Percentiles rank a stretch among this genome's conserved stretches.
These are phyloP conservation scores for Daedaleopsis nitida DNA, from an alignment of 768 basidiomycete genomes.

Conservation along the genomic window DNA sequence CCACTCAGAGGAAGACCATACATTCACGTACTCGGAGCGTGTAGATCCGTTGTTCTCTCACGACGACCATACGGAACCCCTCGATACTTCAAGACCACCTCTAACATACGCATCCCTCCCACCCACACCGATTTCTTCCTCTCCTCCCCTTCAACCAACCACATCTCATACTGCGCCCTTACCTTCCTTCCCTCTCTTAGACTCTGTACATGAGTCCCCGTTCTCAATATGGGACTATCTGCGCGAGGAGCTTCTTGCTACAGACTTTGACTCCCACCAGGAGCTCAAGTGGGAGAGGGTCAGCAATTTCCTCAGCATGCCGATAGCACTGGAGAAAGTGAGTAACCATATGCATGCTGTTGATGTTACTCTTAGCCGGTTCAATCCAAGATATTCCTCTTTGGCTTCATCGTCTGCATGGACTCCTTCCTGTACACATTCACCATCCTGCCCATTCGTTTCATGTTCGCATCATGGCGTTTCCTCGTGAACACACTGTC, in stretches of 20 bases:
- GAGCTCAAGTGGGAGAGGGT: constrained; percentile 96
- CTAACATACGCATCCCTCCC: constrained; percentile 74
- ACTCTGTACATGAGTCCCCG: constrained; percentile 41
- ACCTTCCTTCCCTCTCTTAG: constrained; percentile 18
- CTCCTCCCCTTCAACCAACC: constrained; percentile 33
- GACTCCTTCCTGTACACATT: constrained; percentile 98
- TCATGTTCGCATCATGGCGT: constrained; percentile 61
- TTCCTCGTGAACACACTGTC: constrained; percentile 53
- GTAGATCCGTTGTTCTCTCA: constrained; percentile 11
- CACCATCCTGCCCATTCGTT: constrained; percentile 94
- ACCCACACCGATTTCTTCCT: constrained; percentile 65
- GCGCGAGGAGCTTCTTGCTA: constrained; percentile 82
- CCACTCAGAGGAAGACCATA: constrained; percentile 18
- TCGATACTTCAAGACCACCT: constrained; percentile 29
- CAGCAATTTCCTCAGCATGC: constrained; percentile 92
- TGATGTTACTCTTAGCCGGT: not conserved
- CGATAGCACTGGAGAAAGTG: constrained; percentile 92
- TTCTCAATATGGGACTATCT: constrained; percentile 94
- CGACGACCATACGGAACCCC: constrained; percentile 8
- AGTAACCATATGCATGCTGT: not conserved
- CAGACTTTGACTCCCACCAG: constrained; percentile 94
- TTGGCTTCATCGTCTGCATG: constrained; percentile 91
- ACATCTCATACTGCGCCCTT: constrained; percentile 24
- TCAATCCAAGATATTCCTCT: constrained; percentile 72
- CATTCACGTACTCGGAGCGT: constrained; percentile 15